Percentiles rank a stretch among this genome's conserved stretches.
phyloP scores from a whole-genome alignment of 1,139 yeast species.

The Meyerozyma athensensis region DNA sequence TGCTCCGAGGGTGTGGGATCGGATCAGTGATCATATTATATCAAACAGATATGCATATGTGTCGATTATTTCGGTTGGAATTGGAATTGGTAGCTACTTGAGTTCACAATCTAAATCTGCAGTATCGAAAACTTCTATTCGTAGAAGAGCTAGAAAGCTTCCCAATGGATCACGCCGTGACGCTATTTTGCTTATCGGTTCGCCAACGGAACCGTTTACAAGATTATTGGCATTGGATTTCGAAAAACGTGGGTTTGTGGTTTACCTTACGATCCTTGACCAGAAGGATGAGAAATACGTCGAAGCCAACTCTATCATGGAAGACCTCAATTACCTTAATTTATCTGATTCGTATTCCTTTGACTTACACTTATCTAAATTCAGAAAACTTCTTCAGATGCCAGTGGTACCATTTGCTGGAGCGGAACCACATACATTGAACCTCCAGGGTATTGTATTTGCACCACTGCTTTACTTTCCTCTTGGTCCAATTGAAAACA shows the following conservation, averaged over 20 bases:
- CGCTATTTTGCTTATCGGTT: constrained; percentile 69
- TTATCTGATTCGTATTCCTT: constrained; percentile 25
- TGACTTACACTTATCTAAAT: constrained; percentile 36
- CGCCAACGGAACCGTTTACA: constrained; percentile 73
- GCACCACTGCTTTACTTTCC: constrained; percentile 66
- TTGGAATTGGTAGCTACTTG: constrained; percentile 20
- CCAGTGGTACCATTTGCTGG: constrained; percentile 48
- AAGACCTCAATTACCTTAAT: constrained; percentile 44
- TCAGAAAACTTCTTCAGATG: constrained; percentile 34
- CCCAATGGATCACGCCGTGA: constrained; percentile 71
- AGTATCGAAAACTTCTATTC: constrained; percentile 12
- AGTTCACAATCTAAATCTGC: constrained; percentile 2
- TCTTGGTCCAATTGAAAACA: constrained; percentile 61
- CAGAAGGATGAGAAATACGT: constrained; percentile 59
- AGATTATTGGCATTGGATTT: constrained; percentile 68
- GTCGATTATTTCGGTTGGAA: constrained; percentile 24
- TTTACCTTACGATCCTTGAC: constrained; percentile 67
- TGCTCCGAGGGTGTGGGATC: constrained; percentile 6
- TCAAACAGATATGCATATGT: constrained; percentile 15
- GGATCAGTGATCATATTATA: constrained; percentile 10
- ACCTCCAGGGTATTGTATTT: constrained; percentile 54
- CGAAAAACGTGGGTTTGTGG: constrained; percentile 75
- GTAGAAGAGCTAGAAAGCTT: constrained; percentile 58
- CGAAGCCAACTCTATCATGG: constrained; percentile 51
- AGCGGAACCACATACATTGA: constrained; percentile 48